phyloP scores from a whole-genome alignment of 805 yeast genomes.

The Candida succiphila region DNA sequence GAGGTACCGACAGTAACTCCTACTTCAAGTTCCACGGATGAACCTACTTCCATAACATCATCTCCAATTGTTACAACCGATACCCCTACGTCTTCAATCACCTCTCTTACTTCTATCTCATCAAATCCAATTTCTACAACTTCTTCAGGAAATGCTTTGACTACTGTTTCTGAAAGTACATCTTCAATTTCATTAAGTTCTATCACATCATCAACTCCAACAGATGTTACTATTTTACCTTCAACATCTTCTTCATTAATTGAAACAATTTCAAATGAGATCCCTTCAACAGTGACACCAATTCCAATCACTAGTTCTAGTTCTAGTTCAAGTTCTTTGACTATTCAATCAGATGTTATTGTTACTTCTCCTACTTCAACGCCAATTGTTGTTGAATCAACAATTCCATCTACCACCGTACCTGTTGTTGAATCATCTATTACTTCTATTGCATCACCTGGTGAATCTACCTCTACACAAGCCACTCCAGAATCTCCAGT shows the following conservation, averaged over 20 bases:
- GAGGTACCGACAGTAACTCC: not conserved
- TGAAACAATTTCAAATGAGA: not conserved
- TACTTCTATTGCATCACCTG: not conserved
- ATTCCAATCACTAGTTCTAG: not conserved
- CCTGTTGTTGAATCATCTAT: not conserved
- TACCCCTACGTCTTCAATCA: too few relatives aligned
- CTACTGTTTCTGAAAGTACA: not conserved
- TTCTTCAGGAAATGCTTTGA: not conserved
- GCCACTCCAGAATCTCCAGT: not conserved
- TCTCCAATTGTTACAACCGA: constrained; percentile 1
- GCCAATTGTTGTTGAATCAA: not conserved
- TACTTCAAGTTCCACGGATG: not conserved
- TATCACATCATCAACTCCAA: not conserved
- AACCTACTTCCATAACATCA: constrained; percentile 1
- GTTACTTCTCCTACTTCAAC: not conserved
- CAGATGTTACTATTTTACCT: constrained; percentile 1
- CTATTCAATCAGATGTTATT: not conserved
- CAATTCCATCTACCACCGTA: not conserved
- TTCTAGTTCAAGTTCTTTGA: not conserved
- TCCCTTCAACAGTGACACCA: not conserved
- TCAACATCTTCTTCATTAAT: not conserved
- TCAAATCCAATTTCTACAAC: not conserved
- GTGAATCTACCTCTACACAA: not conserved
- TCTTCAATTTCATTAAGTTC: not conserved
- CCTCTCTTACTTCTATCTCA: not conserved